These are phyloP conservation scores for Pisolithus marmoratus DNA, from an alignment of 768 basidiomycete genomes.

Conservation along the genomic window DNA sequence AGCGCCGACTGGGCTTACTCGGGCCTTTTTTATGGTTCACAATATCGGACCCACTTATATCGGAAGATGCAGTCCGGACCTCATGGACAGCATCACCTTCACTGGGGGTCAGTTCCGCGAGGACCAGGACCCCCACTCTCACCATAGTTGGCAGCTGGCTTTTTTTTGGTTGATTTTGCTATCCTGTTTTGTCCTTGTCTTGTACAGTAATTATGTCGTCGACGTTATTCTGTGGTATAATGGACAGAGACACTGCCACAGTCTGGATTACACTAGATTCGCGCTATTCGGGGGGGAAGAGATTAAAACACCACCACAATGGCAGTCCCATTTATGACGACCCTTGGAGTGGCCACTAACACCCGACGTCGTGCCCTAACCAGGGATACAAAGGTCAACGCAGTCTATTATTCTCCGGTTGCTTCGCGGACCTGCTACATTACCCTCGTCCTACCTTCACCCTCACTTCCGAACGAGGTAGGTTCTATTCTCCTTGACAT, in stretches of 20 bases:
- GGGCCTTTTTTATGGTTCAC: slow-evolving; percentile 24
- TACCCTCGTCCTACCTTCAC: slow-evolving; percentile 13
- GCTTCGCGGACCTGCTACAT: slow-evolving; percentile 12
- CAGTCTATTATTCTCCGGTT: not conserved
- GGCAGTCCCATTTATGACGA: not conserved
- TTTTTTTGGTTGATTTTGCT: not conserved
- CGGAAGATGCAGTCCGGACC: slow-evolving; percentile 22
- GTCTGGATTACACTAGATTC: not conserved
- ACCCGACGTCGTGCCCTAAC: not conserved
- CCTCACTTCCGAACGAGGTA: slow-evolving; percentile 17
- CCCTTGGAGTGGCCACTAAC: too few species aligned
- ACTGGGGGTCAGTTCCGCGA: slow-evolving; percentile 18
- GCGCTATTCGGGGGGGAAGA: not conserved
- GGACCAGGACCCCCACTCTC: slow-evolving; percentile 11
- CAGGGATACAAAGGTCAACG: not conserved
- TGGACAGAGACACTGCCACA: not conserved
- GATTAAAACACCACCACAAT: not conserved
- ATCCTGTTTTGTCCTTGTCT: not conserved
- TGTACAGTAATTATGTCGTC: not conserved
- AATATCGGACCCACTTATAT: slow-evolving; percentile 26
- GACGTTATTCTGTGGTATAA: not conserved
- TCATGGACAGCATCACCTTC: slow-evolving; percentile 5
- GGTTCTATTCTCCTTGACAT: slow-evolving; percentile 15
- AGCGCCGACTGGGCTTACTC: slow-evolving; percentile 24
- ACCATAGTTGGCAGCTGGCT: not conserved